Evolutionary conservation across 257 asterid genomes (phyloP).

Genomic region (Ajuga chamaepitys): DNA sequence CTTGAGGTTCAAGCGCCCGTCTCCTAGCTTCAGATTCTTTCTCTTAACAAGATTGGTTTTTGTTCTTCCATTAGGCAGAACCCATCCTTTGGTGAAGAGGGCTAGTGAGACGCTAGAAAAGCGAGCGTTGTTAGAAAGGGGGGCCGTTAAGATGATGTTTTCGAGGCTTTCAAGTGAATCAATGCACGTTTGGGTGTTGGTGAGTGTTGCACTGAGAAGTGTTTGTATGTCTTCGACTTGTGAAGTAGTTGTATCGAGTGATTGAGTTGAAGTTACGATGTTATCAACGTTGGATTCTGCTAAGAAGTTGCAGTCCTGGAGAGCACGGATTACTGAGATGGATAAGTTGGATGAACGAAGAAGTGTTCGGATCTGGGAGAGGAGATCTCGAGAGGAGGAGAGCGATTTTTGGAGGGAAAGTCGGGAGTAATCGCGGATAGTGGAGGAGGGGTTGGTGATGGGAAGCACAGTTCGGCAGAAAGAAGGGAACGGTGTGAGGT

Average conservation of each 20-base stretch:
- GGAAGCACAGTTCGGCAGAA: constrained; percentile 50
- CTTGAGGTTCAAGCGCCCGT: constrained; percentile 37
- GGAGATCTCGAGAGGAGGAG: constrained; percentile 36
- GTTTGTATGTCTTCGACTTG: constrained; percentile 61
- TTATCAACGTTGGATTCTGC: constrained; percentile 58
- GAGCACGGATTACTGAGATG: constrained; percentile 42
- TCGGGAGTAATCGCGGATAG: constrained; percentile 49
- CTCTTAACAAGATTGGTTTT: too few relatives aligned
- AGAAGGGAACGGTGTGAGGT: constrained; percentile 45
- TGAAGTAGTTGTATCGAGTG: constrained; percentile 22
- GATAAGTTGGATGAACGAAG: constrained; percentile 35
- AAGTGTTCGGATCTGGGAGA: constrained; percentile 30
- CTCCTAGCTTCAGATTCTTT: not conserved
- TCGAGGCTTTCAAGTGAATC: constrained; percentile 52
- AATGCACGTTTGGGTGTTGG: constrained; percentile 61
- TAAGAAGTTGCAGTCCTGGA: constrained; percentile 53
- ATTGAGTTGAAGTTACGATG: constrained; percentile 20
- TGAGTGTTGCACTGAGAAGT: constrained; percentile 56
- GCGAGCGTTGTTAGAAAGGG: constrained; percentile 50
- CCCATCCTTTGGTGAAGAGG: constrained; percentile 58
- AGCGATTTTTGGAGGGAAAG: constrained; percentile 49
- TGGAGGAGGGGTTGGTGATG: constrained; percentile 34
- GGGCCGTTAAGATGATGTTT: constrained; percentile 40
- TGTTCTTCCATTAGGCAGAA: constrained; percentile 25
- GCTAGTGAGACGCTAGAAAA: constrained; percentile 63